Evolutionary conservation across 148 eudicot species (phyloP).

Genomic region (Vaccinium macrocarpon): DNA sequence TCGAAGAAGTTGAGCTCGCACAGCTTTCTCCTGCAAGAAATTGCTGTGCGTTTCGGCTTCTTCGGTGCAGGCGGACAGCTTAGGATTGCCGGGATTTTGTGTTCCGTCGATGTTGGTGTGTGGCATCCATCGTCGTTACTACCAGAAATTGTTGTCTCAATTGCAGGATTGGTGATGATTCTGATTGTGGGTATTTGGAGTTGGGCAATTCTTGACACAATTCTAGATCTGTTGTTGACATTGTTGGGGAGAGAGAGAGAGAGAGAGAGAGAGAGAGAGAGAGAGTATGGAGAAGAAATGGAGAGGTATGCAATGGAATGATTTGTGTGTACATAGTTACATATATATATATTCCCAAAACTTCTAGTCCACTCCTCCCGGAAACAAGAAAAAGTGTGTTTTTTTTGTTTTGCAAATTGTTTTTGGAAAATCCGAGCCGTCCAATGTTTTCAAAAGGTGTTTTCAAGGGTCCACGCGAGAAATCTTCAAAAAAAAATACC

Average conservation of each 20-base stretch:
- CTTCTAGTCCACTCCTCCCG: too few species aligned
- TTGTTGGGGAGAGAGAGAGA: neutral
- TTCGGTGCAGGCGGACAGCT: slow-evolving; percentile 41
- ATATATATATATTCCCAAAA: too few species aligned
- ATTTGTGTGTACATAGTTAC: too few species aligned
- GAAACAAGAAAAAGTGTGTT: too few species aligned
- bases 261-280: neutral
- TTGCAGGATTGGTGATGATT: neutral
- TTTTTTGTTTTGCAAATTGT: too few species aligned
- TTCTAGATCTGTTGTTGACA: slow-evolving; percentile 20
- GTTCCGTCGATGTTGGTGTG: slow-evolving; percentile 29
- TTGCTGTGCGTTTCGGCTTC: slow-evolving; percentile 10
- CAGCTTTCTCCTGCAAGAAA: slow-evolving; percentile 30
- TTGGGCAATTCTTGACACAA: slow-evolving; percentile 10
- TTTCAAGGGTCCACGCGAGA: too few species aligned
- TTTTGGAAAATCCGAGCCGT: too few species aligned
- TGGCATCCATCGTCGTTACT: slow-evolving; percentile 10
- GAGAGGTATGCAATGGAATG: neutral
- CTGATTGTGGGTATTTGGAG: slow-evolving; percentile 4
- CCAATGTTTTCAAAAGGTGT: too few species aligned
- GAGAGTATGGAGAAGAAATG: neutral
- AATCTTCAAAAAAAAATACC: too few species aligned
- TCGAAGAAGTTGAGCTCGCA: slow-evolving; percentile 33
- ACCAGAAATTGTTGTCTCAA: neutral
- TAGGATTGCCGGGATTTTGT: slow-evolving; percentile 26